Evolutionary conservation across 805 yeast genomes (phyloP).

Genomic region (Blastobotrys parvus): DNA sequence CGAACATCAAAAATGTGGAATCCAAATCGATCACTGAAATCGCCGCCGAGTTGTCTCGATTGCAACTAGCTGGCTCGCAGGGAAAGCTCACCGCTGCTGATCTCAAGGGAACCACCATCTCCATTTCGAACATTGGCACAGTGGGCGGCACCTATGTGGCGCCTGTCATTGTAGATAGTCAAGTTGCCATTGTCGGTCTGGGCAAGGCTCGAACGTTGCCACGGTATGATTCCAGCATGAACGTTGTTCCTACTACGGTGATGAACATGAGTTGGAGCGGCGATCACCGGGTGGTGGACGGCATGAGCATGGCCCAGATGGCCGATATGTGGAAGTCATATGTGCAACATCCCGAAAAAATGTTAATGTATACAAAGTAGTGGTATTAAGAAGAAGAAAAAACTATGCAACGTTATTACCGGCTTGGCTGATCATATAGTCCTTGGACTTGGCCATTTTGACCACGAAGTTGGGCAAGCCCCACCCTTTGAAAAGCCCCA

Average conservation of each 20-base stretch:
- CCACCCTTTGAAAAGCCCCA: not conserved
- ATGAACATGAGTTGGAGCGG: constrained; percentile 29
- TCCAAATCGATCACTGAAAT: constrained; percentile 22
- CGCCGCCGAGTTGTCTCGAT: constrained; percentile 22
- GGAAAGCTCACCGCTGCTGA: constrained; percentile 24
- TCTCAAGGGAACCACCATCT: constrained; percentile 26
- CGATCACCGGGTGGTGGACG: constrained; percentile 29
- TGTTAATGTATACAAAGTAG: constrained; percentile 14
- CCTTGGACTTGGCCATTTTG: not conserved
- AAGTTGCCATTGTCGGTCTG: constrained; percentile 28
- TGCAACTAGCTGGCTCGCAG: constrained; percentile 20
- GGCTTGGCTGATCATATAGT: too few relatives aligned
- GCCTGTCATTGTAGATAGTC: constrained; percentile 27
- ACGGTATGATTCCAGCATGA: constrained; percentile 18
- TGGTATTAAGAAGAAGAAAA: not conserved
- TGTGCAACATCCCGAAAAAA: constrained; percentile 19
- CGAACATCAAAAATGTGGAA: constrained; percentile 26
- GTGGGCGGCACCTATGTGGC: constrained; percentile 30
- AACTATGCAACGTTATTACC: not conserved
- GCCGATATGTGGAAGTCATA: constrained; percentile 22
- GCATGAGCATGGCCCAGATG: constrained; percentile 28
- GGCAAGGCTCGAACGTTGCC: constrained; percentile 25
- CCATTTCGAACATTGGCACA: constrained; percentile 28
- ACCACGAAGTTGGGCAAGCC: not conserved
- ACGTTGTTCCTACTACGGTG: constrained; percentile 21